Evolutionary conservation across 1,284 basidiomycete genomes (phyloP).

Genomic region (Gomphus bonarii): DNA sequence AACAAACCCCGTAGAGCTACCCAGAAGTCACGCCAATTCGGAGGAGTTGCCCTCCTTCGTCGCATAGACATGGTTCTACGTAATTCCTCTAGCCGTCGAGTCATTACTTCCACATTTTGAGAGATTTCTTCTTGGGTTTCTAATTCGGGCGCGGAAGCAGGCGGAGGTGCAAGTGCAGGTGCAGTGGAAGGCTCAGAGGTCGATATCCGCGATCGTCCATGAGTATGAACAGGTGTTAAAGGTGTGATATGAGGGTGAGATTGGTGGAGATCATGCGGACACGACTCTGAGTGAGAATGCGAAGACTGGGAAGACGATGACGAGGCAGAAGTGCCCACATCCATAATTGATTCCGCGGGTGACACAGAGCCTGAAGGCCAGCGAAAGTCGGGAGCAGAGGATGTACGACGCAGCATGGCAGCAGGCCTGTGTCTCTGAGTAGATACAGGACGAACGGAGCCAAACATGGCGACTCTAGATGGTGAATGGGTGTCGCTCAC

Average conservation of each 20-base stretch:
- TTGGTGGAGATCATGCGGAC: neutral
- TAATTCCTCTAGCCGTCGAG: constrained; percentile 3
- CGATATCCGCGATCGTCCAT: neutral
- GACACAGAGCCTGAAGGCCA: neutral
- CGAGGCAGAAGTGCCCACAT: neutral
- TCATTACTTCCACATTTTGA: neutral
- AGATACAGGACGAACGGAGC: neutral
- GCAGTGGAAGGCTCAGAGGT: neutral
- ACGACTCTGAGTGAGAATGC: neutral
- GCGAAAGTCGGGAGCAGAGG: neutral
- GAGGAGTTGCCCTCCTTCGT: neutral
- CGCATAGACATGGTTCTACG: neutral
- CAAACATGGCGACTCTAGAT: neutral
- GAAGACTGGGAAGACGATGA: neutral
- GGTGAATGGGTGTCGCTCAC: neutral
- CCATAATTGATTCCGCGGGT: neutral
- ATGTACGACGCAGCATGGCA: neutral
- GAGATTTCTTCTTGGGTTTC: neutral
- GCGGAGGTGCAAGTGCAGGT: neutral
- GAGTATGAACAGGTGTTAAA: neutral
- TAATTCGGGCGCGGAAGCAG: neutral
- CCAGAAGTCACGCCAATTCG: neutral
- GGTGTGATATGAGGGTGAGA: neutral
- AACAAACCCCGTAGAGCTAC: constrained; percentile 31
- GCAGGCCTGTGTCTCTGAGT: neutral